Evolutionary conservation across 441 rosid species (phyloP).

Genomic region (Bocquillonia castaneifolia): DNA sequence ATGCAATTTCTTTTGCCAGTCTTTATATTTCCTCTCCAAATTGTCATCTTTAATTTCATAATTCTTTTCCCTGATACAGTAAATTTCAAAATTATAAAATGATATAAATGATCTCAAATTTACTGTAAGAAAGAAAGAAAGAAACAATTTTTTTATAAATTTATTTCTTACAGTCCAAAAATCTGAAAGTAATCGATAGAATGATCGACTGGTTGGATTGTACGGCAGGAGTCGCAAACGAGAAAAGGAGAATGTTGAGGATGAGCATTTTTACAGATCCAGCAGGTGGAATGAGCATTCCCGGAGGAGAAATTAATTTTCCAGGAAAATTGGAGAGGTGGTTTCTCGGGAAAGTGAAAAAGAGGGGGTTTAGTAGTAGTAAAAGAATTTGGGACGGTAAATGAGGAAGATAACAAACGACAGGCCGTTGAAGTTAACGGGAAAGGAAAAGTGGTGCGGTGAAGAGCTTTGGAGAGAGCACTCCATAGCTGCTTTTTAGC

Average conservation of each 20-base stretch:
- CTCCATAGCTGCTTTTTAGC: constrained; percentile 34
- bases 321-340: constrained; percentile 24
- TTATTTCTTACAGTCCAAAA: constrained; percentile 78
- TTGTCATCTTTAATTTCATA: constrained; percentile 51
- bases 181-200: constrained; percentile 71
- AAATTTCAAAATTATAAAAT: not conserved
- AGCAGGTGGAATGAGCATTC: constrained; percentile 39
- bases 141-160: constrained; percentile 20
- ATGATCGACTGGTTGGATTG: constrained; percentile 72
- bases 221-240: constrained; percentile 60
- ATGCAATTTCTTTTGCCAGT: constrained; percentile 91
- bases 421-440: constrained; percentile 2
- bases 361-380: too few relatives aligned
- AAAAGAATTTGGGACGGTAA: not conserved
- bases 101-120: not conserved
- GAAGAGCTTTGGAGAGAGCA: constrained; percentile 29
- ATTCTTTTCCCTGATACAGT: constrained; percentile 46
- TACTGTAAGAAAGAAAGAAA: not conserved
- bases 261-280: constrained; percentile 59
- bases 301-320: constrained; percentile 39
- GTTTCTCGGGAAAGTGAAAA: constrained; percentile 13
- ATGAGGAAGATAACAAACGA: constrained; percentile 13
- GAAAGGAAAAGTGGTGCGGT: constrained; percentile 4
- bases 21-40: constrained; percentile 69
- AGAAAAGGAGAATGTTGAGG: constrained; percentile 46